These are phyloP conservation scores for Blastobotrys buckinghamii DNA, from an alignment of 1,139 yeast genomes.

Conservation along the genomic window DNA sequence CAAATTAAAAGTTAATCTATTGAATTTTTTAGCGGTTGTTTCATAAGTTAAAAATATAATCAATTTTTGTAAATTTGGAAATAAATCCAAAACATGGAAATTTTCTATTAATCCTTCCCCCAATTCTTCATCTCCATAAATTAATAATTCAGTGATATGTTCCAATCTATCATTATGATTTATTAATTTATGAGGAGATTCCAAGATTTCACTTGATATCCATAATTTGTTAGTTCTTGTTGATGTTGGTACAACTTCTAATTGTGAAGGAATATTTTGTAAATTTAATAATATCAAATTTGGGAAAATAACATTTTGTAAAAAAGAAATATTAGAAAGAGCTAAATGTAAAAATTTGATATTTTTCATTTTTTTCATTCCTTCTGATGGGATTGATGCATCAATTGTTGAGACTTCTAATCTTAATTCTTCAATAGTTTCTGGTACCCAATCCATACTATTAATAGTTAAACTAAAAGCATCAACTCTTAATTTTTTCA, in stretches of 20 bases:
- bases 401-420: not conserved
- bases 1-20: not conserved
- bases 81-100: not conserved
- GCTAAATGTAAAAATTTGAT: slow-evolving; percentile 2
- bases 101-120: not conserved
- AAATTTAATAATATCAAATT: not conserved
- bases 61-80: not conserved
- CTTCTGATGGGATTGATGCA: no score
- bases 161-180: slow-evolving; percentile 3
- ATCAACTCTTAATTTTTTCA: slow-evolving; percentile 4
- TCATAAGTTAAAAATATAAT: not conserved
- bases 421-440: not conserved
- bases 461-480: not conserved
- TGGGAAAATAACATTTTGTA: slow-evolving; percentile 4
- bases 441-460: slow-evolving; percentile 2
- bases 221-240: slow-evolving; percentile 1
- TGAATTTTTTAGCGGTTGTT: not conserved
- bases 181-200: not conserved
- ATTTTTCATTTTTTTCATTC: not conserved
- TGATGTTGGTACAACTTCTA: slow-evolving; percentile 3
- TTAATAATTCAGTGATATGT: not conserved
- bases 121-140: not conserved
- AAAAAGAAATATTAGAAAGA: not conserved
- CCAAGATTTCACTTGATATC: not conserved
- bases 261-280: slow-evolving; percentile 1